Evolutionary conservation across 805 yeast species (phyloP).

Genomic region (Candida caryicola): DNA sequence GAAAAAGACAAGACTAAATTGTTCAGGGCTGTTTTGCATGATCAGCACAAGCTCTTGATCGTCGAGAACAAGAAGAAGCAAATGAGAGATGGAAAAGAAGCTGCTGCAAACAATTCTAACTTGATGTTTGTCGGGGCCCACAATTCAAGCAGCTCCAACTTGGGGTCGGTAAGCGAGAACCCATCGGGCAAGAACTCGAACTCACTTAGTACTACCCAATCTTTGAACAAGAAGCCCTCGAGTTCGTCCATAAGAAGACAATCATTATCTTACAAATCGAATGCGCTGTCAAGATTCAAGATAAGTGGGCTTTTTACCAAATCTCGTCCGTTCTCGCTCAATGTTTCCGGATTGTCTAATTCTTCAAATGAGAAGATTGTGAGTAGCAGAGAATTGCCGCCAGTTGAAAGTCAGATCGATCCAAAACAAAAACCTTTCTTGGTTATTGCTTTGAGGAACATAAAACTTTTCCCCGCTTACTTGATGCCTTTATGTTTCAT

Average conservation of each 20-base stretch:
- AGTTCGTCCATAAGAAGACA: conserved; percentile 33
- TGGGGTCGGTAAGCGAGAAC: not conserved
- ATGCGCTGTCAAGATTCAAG: conserved; percentile 43
- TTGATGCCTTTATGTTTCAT: conserved; percentile 48
- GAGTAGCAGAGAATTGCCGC: conserved; percentile 59
- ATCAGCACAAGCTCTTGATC: conserved; percentile 31
- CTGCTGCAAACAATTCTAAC: not conserved
- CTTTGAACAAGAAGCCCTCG: conserved; percentile 29
- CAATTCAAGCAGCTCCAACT: not conserved
- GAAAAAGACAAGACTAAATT: conserved; percentile 26
- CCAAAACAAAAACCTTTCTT: conserved; percentile 49
- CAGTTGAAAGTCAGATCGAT: conserved; percentile 38
- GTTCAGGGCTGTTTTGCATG: conserved; percentile 29
- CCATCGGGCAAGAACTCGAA: not conserved
- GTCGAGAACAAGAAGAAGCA: conserved; percentile 33
- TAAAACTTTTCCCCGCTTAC: conserved; percentile 52
- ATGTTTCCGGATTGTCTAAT: conserved; percentile 33
- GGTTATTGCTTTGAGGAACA: conserved; percentile 45
- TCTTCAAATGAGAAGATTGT: conserved; percentile 44
- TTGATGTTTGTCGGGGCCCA: not conserved
- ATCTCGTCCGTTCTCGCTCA: conserved; percentile 59
- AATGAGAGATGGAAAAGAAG: conserved; percentile 15
- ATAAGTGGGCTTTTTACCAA: conserved; percentile 57
- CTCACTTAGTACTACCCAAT: conserved; percentile 5
- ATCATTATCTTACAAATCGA: conserved; percentile 38